A percentile compares a stretch with the other conserved stretches of the same genome.
These are phyloP conservation scores for Paraphoma sp. DNA, from an alignment of 2,329 filamentous ascomycete species.

Conservation along the genomic window DNA sequence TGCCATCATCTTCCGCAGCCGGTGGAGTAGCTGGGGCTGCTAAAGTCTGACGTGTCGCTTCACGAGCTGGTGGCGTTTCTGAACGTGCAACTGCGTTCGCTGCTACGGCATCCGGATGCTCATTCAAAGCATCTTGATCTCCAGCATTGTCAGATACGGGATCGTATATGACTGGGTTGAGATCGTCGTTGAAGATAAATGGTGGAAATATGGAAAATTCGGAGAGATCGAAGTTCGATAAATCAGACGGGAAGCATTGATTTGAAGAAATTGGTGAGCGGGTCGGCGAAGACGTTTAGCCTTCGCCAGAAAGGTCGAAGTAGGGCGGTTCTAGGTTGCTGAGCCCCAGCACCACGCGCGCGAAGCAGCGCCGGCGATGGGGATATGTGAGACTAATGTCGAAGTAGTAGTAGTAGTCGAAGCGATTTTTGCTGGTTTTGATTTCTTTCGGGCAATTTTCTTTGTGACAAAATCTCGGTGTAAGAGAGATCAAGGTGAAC, in stretches of 20 bases:
- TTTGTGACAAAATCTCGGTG: too few species aligned
- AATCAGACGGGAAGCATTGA: not conserved
- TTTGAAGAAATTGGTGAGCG: not conserved
- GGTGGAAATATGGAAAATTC: not conserved
- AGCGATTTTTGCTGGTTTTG: not conserved
- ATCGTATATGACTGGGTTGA: not conserved
- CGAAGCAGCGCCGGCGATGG: not conserved
- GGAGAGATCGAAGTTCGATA: not conserved
- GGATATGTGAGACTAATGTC: not conserved
- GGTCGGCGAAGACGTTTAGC: not conserved
- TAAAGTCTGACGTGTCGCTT: not conserved
- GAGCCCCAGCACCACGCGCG: not conserved
- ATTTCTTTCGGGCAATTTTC: not conserved
- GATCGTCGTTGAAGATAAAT: not conserved
- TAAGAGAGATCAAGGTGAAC: too few species aligned
- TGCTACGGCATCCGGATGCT: too few species aligned
- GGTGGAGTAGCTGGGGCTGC: not conserved
- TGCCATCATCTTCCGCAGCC: too few species aligned
- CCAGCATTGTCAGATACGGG: not conserved
- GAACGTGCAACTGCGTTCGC: not conserved
- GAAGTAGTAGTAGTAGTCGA: not conserved
- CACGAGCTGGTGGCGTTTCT: not conserved
- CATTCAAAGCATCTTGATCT: not conserved
- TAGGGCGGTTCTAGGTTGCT: not conserved
- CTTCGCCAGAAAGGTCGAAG: not conserved